phyloP scores from a whole-genome alignment of 805 yeast species.

The Saturnispora quitensis region DNA sequence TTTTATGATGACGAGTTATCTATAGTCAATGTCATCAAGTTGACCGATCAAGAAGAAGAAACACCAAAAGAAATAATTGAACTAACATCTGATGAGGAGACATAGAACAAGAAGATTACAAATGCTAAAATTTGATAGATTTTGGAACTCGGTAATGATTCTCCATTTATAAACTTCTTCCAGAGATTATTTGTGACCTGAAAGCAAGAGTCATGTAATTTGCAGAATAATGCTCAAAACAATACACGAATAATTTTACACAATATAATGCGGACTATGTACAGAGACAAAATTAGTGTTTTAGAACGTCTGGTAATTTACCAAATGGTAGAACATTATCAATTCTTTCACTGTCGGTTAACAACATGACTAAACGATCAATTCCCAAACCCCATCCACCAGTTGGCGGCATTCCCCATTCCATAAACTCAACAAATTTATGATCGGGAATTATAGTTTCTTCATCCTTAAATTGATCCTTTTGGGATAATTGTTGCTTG shows the following conservation, averaged over 20 bases:
- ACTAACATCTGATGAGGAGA: background rate
- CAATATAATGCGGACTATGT: background rate
- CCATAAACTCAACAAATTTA: conserved; percentile 66
- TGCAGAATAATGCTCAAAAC: background rate
- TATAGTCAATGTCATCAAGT: conserved; percentile 23
- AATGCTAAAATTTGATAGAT: no score
- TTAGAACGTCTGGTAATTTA: conserved; percentile 55
- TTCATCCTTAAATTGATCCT: conserved; percentile 39
- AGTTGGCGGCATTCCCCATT: conserved; percentile 93
- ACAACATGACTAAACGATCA: conserved; percentile 77
- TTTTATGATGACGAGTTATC: conserved; percentile 40
- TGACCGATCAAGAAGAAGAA: conserved; percentile 11
- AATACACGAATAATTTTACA: background rate
- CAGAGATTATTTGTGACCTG: no score
- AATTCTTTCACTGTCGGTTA: conserved; percentile 56
- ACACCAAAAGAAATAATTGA: background rate
- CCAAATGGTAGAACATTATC: conserved; percentile 75
- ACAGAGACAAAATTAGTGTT: conserved; percentile 32
- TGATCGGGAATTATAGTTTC: conserved; percentile 68
- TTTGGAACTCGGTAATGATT: background rate
- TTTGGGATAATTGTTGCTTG: conserved; percentile 42
- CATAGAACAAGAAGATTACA: background rate
- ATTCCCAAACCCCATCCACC: conserved; percentile 98
- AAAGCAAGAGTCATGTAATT: no score
- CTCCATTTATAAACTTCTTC: no score